phyloP scores from a whole-genome alignment of 768 basidiomycete species.

The Leucosporidium scottii region DNA sequence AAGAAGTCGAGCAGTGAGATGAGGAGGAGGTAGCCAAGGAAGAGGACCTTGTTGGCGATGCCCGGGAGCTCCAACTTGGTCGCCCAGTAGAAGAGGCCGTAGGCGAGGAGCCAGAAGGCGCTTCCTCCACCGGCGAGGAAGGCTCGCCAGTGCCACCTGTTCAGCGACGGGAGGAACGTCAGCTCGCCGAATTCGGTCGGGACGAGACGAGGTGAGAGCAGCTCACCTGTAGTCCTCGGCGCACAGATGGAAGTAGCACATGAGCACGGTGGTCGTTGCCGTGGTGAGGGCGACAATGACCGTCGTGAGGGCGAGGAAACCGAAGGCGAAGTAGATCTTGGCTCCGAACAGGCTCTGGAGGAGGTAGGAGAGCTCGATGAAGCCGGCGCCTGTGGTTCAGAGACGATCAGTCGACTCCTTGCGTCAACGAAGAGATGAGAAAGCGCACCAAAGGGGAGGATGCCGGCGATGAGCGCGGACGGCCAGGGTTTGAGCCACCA shows the following conservation, averaged over 20 bases:
- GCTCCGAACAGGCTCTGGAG: constrained; percentile 82
- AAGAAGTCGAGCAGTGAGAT: constrained; percentile 79
- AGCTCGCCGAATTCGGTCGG: neutral
- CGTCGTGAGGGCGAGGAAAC: constrained; percentile 82
- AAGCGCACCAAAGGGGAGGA: constrained; percentile 68
- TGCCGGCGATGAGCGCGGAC: constrained; percentile 67
- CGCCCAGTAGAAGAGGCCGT: constrained; percentile 49
- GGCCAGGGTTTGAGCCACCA: constrained; percentile 27
- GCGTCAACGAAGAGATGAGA: neutral
- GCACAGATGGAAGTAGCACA: constrained; percentile 70
- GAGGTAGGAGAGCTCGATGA: constrained; percentile 89
- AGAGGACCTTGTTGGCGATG: constrained; percentile 69
- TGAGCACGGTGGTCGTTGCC: constrained; percentile 33
- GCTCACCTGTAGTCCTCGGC: constrained; percentile 82
- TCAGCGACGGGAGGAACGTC: constrained; percentile 2
- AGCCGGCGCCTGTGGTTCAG: constrained; percentile 64
- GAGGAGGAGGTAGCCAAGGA: constrained; percentile 82
- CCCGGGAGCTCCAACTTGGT: constrained; percentile 47
- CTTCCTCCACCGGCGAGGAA: constrained; percentile 89
- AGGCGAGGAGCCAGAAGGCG: constrained; percentile 81
- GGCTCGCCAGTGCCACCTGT: constrained; percentile 91
- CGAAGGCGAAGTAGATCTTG: constrained; percentile 90
- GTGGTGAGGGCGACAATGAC: constrained; percentile 83
- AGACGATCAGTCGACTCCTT: constrained; percentile 6
- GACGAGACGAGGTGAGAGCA: neutral